Conservation (phyloP, 129 eudicot genomes). For the Daucus carota region DH1_v3.0 NC_030383.2:52389001-52389500, state of each 20-base stretch:
- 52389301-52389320: too few species aligned
- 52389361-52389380: background rate
- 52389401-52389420: background rate
- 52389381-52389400: background rate
- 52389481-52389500: constrained; percentile 15
- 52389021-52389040: constrained; percentile 4
- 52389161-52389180: too few species aligned
- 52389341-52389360: background rate
- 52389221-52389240: too few species aligned
- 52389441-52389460: constrained; percentile 20
- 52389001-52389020: constrained; percentile 17
- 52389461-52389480: constrained; percentile 21
- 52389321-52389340: background rate
- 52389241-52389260: too few species aligned
- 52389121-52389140: constrained; percentile 1
- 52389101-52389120: constrained; percentile 4
- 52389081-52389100: constrained; percentile 1
- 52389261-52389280: too few species aligned
- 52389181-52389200: too few species aligned
- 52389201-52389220: too few species aligned
- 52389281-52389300: too few species aligned
- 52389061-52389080: background rate
- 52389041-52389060: constrained; percentile 10
- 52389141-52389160: constrained; percentile 6
- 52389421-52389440: constrained; percentile 22